A percentile compares a stretch with the other conserved stretches of the same genome.
phyloP scores from a whole-genome alignment of 805 yeast species.

The Myxozyma mucilagina region DNA sequence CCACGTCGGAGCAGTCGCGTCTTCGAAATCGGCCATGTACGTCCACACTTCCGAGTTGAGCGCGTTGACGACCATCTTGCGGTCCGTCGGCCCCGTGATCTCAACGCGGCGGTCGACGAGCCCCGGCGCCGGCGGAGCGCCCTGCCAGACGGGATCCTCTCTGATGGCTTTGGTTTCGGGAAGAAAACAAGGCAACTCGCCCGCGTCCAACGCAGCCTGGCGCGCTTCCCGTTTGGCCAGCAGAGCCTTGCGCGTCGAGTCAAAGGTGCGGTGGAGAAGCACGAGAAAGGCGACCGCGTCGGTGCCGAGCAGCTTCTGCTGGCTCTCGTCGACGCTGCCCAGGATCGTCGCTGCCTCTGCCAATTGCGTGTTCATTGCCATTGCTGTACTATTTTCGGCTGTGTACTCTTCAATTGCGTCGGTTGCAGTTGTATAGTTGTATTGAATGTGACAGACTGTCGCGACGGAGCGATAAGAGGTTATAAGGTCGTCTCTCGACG shows the following conservation, averaged over 20 bases:
- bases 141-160: constrained; percentile 68
- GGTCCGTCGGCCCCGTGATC: constrained; percentile 74
- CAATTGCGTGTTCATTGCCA: constrained; percentile 13
- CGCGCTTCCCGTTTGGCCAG: constrained; percentile 56
- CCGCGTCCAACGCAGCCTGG: constrained; percentile 59
- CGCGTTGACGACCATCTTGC: constrained; percentile 75
- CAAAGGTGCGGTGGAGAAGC: constrained; percentile 64
- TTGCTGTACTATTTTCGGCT: constrained; percentile 2
- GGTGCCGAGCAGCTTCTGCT: constrained; percentile 57
- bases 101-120: constrained; percentile 71
- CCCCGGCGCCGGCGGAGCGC: constrained; percentile 68
- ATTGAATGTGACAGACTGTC: too few relatives aligned
- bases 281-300: constrained; percentile 69
- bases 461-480: not conserved
- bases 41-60: constrained; percentile 68
- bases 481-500: not conserved
- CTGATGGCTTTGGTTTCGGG: constrained; percentile 64
- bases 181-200: constrained; percentile 66
- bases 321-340: constrained; percentile 51
- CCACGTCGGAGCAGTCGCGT: constrained; percentile 73
- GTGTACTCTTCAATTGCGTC: too few relatives aligned
- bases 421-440: too few relatives aligned
- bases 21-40: constrained; percentile 77
- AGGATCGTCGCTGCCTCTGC: constrained; percentile 41
- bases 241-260: constrained; percentile 55